Evolutionary conservation across 176 grass and related monocot species (phyloP).

Genomic region (Raddia guianensis): DNA sequence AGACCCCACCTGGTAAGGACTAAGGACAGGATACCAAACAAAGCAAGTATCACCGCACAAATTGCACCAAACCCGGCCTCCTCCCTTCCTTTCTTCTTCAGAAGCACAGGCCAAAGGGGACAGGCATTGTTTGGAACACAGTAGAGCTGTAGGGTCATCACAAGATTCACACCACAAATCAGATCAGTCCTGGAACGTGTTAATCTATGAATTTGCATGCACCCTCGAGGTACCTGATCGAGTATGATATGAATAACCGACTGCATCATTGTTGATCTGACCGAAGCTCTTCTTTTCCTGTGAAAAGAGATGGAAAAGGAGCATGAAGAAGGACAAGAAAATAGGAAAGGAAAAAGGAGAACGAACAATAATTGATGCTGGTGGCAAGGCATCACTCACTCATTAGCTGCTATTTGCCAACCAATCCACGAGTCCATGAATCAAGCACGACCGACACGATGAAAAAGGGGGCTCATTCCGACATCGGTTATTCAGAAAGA

Average conservation of each 20-base stretch:
- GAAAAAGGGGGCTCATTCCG: background rate
- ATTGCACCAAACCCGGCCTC: background rate
- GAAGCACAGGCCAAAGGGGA: background rate
- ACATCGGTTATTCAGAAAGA: background rate
- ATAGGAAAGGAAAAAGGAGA: no score
- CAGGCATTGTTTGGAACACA: background rate
- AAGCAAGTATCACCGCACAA: background rate
- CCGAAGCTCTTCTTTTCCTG: background rate
- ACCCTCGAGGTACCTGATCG: background rate
- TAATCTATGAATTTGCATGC: background rate
- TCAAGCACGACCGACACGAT: background rate
- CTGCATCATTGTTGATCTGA: background rate
- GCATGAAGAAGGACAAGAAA: background rate
- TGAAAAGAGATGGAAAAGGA: background rate
- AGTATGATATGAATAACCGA: background rate
- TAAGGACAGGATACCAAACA: constrained; percentile 25
- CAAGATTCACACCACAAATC: background rate
- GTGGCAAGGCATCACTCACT: background rate
- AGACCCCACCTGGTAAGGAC: background rate
- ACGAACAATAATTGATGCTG: background rate
- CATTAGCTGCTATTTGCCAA: background rate
- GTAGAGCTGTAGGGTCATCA: background rate
- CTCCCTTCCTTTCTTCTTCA: background rate
- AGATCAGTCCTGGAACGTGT: background rate
- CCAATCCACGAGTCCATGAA: background rate